These are phyloP conservation scores for Candida silvicultrix DNA, from an alignment of 805 yeast species.

Conservation along the genomic window DNA sequence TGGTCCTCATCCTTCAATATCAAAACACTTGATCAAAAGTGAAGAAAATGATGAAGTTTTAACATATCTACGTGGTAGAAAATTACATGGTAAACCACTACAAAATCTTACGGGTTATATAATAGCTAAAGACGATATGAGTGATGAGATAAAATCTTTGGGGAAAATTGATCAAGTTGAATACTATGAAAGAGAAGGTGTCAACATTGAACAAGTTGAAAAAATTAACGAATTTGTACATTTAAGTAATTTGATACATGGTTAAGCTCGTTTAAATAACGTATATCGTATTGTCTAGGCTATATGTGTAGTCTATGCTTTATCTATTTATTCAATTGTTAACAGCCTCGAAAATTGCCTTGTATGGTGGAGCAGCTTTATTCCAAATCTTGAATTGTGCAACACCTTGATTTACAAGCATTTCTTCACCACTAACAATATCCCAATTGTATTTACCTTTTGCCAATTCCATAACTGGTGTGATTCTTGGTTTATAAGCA, in stretches of 20 bases:
- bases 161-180: constrained; percentile 11
- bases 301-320: no score
- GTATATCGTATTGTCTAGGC: no score
- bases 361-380: constrained; percentile 56
- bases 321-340: constrained; percentile 9
- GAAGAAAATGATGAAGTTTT: constrained; percentile 8
- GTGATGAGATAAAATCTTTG: constrained; percentile 12
- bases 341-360: constrained; percentile 57
- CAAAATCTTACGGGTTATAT: constrained; percentile 10
- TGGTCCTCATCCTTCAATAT: constrained; percentile 9
- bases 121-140: constrained; percentile 10
- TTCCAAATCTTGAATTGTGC: constrained; percentile 81
- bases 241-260: constrained; percentile 19
- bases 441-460: constrained; percentile 56
- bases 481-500: constrained; percentile 84
- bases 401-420: constrained; percentile 91
- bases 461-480: constrained; percentile 83
- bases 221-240: constrained; percentile 25
- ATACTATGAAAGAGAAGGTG: constrained; percentile 35
- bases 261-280: no score
- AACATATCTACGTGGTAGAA: constrained; percentile 29
- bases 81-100: constrained; percentile 23
- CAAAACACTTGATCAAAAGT: constrained; percentile 12
- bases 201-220: constrained; percentile 16
- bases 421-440: constrained; percentile 86